Evolutionary conservation across 2,329 filamentous ascomycete species (phyloP), one percentile per base, ranked within the genome.

Genomic region (Neocatenulostroma microsporum): DNA sequence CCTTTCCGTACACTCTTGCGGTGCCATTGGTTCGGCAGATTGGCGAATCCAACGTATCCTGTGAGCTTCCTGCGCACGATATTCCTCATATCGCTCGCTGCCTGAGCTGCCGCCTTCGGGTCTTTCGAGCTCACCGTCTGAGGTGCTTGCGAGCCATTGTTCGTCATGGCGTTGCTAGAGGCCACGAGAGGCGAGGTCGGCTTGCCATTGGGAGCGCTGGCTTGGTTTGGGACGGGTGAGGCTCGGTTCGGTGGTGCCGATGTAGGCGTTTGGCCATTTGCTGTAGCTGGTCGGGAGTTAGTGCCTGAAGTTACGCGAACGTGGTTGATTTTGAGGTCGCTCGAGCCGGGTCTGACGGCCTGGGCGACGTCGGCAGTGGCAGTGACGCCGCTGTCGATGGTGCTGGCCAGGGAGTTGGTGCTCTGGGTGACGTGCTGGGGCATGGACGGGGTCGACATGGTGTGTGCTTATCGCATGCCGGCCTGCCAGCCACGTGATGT

Each of bases 1-100:
- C 91, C 91, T 70, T 98, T 98, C 62, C 91, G 86, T 58, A 98
- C 91, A 78, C 88, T 95, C 82, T 98, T 98, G 67, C 91, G 89
- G 74, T 98, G 91, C 91, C 91, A 98, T 70, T 98, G 91, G 72
- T 98, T 98, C 48, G 91, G 91, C 62, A 98, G 70, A 66, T 98
- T 98, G 65, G 91, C 91, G 61, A 98, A 98, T 50, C 91, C 91
- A 58, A 98, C 91, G 58, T 96, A 98, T 60, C 91, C 91, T 34
- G 91, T 96, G 62, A 98, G 73, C 75, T 98, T 98, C 67, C 91
- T 80, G 67, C 91, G 85, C 56, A 98, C 89, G 63, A 98, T 94
- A 73, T 98, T 96, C 67, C 81, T 81, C 74, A 82, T 82, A 51
- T 73, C 60, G 50, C 62, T 62, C 35, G 66, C 62, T 49, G 68